Percentiles rank a stretch among this genome's conserved stretches.
phyloP scores from a whole-genome alignment of 1,284 basidiomycete species.

The Papiliotrema terrestris region DNA sequence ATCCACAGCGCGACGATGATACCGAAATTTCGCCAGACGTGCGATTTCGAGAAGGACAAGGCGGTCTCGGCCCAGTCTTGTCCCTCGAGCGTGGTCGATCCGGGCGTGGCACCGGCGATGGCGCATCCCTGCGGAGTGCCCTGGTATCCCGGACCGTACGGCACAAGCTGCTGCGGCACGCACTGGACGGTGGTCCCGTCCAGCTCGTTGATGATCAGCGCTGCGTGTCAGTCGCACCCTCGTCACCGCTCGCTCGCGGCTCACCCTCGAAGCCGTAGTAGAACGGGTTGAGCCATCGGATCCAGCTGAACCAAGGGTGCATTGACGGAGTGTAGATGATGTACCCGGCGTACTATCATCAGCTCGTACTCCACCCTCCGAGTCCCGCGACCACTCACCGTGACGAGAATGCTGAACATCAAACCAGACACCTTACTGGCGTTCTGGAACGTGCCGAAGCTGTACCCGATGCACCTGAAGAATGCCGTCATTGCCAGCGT shows the following conservation, averaged over 20 bases:
- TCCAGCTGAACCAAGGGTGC: constrained; percentile 38
- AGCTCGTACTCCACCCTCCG: not conserved
- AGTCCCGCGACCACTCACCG: constrained; percentile 10
- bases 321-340: constrained; percentile 39
- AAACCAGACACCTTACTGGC: constrained; percentile 43
- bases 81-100: constrained; percentile 41
- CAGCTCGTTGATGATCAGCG: constrained; percentile 50
- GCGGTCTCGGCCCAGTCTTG: constrained; percentile 41
- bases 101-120: constrained; percentile 46
- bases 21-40: constrained; percentile 53
- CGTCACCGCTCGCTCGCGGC: not conserved
- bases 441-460: constrained; percentile 40
- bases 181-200: constrained; percentile 44
- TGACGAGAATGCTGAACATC: constrained; percentile 34
- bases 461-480: constrained; percentile 42
- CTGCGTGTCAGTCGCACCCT: not conserved
- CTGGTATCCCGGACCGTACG: constrained; percentile 43
- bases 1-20: constrained; percentile 48
- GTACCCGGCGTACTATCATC: constrained; percentile 32
- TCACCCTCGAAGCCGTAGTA: constrained; percentile 36
- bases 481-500: constrained; percentile 32
- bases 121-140: constrained; percentile 38
- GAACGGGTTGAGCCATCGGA: constrained; percentile 36
- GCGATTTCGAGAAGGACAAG: constrained; percentile 43
- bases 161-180: constrained; percentile 42